Evolutionary conservation across 108 stramenopile species (phyloP), one percentile per base, ranked within the genome.

Genomic region (Nitzschia sp.): DNA sequence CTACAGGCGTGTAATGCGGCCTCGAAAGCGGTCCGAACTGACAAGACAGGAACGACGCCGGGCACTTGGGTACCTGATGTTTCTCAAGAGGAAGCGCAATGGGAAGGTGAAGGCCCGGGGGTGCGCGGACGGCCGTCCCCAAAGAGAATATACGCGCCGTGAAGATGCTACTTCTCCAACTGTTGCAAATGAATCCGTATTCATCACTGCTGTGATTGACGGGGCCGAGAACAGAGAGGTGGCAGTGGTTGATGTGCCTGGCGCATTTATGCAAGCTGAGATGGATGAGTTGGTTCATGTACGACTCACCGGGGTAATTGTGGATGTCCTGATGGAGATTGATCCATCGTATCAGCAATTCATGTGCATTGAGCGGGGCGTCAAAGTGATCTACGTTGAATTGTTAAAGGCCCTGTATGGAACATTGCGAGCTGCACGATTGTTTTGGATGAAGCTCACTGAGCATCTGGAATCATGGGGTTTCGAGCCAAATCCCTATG

Each of bases 401-500:
- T 17, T 82, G 51, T 19, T 55, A 12, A 80, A 80, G 55, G 78
- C 85, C 10, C 25, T 87, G 22, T 76, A 80, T 38, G 79, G 83
- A 22, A 56, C 39, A 6, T 9, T 83, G 7, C 42, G 75, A 41
- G 50, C 79, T 15, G 62, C 76, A 2, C 52, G 77, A 15, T 58
- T 80, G 22, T 77, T 21, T 7, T 80, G 63, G 11, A 71, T 72
- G 53, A 43, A 66, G 10, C 55, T 72, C 7, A 14, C 26, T 0
- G 57, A 43, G 29, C 37, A 43, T 20, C 26, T 80, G 10, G 53
- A 65, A 17, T 55, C 19, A 42, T 52, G 57, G 44, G 86, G 86
- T 3, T 83, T 83, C 42, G 42, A 59, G 5, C 10, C 78, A 9
- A 86, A 86, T 22, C 77, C 80, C 10, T 86, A 81, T 46, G 85